Evolutionary conservation across 73 alveolate species (phyloP).

Genomic region (Symbiodinium pilosum): DNA sequence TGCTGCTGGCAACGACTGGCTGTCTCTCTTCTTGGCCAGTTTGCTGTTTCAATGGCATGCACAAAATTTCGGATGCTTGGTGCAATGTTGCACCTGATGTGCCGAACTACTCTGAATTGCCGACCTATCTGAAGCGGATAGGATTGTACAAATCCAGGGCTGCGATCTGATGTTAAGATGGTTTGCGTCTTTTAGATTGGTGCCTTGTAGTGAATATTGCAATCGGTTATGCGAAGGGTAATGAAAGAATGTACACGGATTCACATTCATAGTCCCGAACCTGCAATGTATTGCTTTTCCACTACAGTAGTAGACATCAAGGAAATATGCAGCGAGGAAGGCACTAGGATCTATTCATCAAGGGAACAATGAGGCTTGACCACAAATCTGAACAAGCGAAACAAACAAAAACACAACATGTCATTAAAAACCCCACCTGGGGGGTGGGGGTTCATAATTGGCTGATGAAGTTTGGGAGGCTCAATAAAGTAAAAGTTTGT

Average conservation of each 20-base stretch:
- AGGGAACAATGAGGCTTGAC: not conserved
- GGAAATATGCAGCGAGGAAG: not conserved
- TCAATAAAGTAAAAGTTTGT: no score
- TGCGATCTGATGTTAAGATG: not conserved
- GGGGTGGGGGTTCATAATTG: not conserved
- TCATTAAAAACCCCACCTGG: not conserved
- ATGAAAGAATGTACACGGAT: not conserved
- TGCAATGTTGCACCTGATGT: not conserved
- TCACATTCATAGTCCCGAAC: not conserved
- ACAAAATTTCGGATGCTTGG: not conserved
- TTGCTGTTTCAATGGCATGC: not conserved
- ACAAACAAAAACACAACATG: not conserved
- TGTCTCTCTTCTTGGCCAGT: not conserved
- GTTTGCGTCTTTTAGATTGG: not conserved
- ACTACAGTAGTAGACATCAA: not conserved
- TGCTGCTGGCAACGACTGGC: not conserved
- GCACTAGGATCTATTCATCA: not conserved
- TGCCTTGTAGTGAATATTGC: no score
- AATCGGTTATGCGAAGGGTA: not conserved
- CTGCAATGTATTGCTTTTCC: no score
- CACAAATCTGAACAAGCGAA: not conserved
- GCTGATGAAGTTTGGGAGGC: no score
- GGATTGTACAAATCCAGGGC: not conserved
- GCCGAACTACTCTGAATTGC: not conserved
- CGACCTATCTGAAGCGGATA: not conserved